Base-by-base conservation (phyloP, 2,329 filamentous ascomycete genomes). In the Sphaceloma murrayae region DNA sequence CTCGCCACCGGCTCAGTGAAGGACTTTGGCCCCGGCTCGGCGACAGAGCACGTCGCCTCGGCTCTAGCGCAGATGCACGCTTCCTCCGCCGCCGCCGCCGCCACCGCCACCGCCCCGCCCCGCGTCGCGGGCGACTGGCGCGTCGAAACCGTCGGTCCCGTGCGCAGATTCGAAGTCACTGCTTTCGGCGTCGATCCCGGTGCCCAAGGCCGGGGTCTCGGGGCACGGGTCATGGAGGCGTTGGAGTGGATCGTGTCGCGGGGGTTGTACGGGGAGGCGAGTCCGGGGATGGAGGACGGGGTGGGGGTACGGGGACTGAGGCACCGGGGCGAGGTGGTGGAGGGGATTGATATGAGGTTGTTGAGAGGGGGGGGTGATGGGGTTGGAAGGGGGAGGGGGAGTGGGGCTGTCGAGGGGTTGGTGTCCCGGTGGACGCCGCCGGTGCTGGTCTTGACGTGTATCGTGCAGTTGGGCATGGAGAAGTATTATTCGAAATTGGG, bases 131-230 rank as follows among this genome's bases (percentile, higher is more conserved):
- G 19, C 6, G 31, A 33, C 13, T 6, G 19, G 13, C 14, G 31
- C 6, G 31, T 33, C n/a, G n/a, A n/a, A n/a, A n/a, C n/a, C n/a
- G n/a, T n/a, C n/a, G n/a, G n/a, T n/a, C n/a, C n/a, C n/a, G n/a
- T n/a, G n/a, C n/a, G n/a, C n/a, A n/a, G n/a, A n/a, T 40, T 40
- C 10, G 36, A 40, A 26, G 17, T 40, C 11, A 40, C 36, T n/a
- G 36, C 22, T 9, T 40, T 40, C 13, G 16, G 22, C 13, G 36
- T 40, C 7, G 36, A 27, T 13, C 22, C 24, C 17, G 36, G 26
- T 11, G 22, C 19, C 3, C 22, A 29, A 26, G 13, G 14, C 5
- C 8, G 16, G 17, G 36, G 36, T 6, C 8, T 40, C 8, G 36
- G 36, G 22, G 22, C 21, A 22, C 22, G 36, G 36, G 36, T 30